phyloP scores from a whole-genome alignment of 306 rosid genomes.

The Pterocarpus macrocarpus region DNA sequence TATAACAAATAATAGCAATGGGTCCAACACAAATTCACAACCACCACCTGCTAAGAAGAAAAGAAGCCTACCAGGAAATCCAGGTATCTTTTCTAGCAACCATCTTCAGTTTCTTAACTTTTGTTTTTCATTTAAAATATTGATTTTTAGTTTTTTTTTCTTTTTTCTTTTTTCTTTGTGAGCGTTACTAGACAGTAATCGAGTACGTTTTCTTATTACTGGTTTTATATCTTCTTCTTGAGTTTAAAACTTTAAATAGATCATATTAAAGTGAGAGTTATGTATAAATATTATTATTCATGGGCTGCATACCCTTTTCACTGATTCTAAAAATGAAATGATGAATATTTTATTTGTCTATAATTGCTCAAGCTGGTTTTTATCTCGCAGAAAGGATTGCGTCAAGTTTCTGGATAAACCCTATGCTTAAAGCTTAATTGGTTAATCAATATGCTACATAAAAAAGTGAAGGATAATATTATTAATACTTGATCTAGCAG shows the following conservation, averaged over 20 bases:
- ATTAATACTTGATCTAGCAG: conserved; percentile 5
- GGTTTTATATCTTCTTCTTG: background rate
- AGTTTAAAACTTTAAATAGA: background rate
- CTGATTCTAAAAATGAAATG: background rate
- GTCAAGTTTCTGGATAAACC: background rate
- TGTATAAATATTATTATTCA: background rate
- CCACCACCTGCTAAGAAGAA: conserved; percentile 67
- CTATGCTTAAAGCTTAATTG: background rate
- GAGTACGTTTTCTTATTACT: background rate
- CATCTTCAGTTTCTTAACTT: no score
- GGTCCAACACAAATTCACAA: conserved; percentile 52
- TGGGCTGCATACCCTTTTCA: conserved; percentile 21
- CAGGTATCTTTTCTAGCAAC: conserved; percentile 53
- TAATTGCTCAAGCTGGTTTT: background rate
- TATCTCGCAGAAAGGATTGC: background rate
- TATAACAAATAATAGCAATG: conserved; percentile 51
- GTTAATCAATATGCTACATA: background rate
- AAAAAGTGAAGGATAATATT: background rate
- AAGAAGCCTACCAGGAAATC: conserved; percentile 83
- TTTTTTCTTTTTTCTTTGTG: background rate
- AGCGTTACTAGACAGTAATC: background rate
- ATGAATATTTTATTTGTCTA: background rate
- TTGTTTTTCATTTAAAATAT: background rate
- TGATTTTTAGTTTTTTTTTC: background rate
- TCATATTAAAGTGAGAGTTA: conserved; percentile 5